Evolutionary conservation across 1,284 basidiomycete species (phyloP).

Genomic region (Ustilago sp.): DNA sequence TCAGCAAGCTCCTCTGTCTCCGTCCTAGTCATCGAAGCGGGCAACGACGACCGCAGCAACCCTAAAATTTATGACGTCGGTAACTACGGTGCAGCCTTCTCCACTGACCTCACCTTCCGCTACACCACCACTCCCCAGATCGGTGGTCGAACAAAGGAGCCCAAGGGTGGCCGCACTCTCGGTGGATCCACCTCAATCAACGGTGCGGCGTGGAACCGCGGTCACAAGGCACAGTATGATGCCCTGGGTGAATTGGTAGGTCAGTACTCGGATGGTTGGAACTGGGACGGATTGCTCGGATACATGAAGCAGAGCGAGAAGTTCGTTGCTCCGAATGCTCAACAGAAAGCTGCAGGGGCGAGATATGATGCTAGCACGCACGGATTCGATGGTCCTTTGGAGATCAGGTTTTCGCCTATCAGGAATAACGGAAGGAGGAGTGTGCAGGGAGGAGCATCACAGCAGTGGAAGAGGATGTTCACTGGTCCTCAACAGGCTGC

Average conservation of each 20-base stretch:
- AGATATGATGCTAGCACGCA: constrained; percentile 72
- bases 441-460: constrained; percentile 10
- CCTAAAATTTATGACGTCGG: constrained; percentile 55
- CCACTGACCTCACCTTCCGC: constrained; percentile 73
- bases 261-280: constrained; percentile 71
- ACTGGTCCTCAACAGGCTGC: constrained; percentile 74
- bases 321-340: constrained; percentile 74
- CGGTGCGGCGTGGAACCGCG: constrained; percentile 75
- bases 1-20: constrained; percentile 56
- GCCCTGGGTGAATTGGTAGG: constrained; percentile 74
- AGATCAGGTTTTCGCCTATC: constrained; percentile 71
- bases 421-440: constrained; percentile 53
- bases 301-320: constrained; percentile 76
- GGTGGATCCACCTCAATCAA: constrained; percentile 77
- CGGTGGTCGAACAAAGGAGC: constrained; percentile 69
- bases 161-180: constrained; percentile 74
- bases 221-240: constrained; percentile 75
- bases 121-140: constrained; percentile 72
- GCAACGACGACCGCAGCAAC: constrained; percentile 54
- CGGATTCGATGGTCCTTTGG: constrained; percentile 74
- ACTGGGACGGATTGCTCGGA: constrained; percentile 74
- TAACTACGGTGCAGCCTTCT: constrained; percentile 73
- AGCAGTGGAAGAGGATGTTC: constrained; percentile 72
- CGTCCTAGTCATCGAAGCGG: constrained; percentile 68
- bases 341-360: constrained; percentile 73